phyloP scores from a whole-genome alignment of 192 early-diverging fungal genomes.

The Coemansia guatemalensis region DNA sequence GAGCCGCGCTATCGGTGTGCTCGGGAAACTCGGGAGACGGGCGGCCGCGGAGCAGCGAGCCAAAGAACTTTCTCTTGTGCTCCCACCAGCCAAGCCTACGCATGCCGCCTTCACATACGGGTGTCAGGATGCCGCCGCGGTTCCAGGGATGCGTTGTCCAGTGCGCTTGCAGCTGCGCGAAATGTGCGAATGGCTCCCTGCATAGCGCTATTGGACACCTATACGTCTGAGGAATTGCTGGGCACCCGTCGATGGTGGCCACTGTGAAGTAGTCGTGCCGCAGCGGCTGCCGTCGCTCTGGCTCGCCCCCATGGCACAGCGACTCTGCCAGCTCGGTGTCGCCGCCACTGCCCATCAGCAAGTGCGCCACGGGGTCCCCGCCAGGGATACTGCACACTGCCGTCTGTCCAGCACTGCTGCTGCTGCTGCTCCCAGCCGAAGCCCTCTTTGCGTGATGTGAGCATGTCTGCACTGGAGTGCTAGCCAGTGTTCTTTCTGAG shows the following conservation, averaged over 20 bases:
- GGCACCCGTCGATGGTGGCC: slow-evolving; percentile 37
- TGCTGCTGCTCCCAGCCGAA: slow-evolving; percentile 1
- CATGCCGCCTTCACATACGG: slow-evolving; percentile 41
- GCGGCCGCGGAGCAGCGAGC: slow-evolving; percentile 26
- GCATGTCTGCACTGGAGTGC: not conserved
- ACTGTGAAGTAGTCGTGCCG: slow-evolving; percentile 43
- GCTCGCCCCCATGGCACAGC: not conserved
- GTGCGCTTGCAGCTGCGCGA: slow-evolving; percentile 36
- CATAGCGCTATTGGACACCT: slow-evolving; percentile 37
- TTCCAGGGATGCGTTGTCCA: slow-evolving; percentile 49
- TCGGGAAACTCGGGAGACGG: slow-evolving; percentile 32
- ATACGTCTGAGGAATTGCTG: slow-evolving; percentile 19
- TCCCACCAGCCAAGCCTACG: slow-evolving; percentile 45
- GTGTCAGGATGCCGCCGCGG: slow-evolving; percentile 41
- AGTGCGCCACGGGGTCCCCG: not conserved
- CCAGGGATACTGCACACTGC: not conserved
- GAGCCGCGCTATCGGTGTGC: not conserved
- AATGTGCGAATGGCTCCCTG: slow-evolving; percentile 13
- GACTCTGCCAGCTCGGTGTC: not conserved
- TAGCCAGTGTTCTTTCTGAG: slow-evolving; percentile 14
- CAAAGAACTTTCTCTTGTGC: slow-evolving; percentile 43
- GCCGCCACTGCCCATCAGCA: not conserved
- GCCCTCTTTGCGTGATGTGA: not conserved
- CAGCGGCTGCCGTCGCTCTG: slow-evolving; percentile 18
- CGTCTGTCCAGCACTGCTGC: not conserved